Evolutionary conservation across 805 yeast genomes (phyloP).

Genomic region (Nakazawaea ishiwadae): DNA sequence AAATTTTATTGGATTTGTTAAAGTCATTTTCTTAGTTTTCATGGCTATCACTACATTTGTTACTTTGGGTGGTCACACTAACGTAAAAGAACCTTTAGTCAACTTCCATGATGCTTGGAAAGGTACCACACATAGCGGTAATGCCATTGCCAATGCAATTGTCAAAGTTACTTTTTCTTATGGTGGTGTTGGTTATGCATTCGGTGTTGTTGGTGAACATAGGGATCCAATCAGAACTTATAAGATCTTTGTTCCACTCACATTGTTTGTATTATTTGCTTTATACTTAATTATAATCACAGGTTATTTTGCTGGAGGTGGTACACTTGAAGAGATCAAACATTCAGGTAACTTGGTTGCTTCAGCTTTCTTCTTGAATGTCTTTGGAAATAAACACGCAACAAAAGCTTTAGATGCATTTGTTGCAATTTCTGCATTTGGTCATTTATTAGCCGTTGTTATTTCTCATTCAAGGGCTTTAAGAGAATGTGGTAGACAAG

Average conservation of each 20-base stretch:
- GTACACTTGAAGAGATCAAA: slow-evolving; percentile 22
- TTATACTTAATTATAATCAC: slow-evolving; percentile 29
- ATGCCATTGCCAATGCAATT: slow-evolving; percentile 37
- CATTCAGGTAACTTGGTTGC: slow-evolving; percentile 27
- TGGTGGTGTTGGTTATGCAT: slow-evolving; percentile 35
- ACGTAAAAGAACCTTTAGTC: slow-evolving; percentile 29
- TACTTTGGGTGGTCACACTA: slow-evolving; percentile 31
- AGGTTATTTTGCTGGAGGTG: slow-evolving; percentile 28
- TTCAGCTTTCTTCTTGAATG: slow-evolving; percentile 25
- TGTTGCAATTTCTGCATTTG: slow-evolving; percentile 45
- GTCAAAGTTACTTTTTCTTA: slow-evolving; percentile 39
- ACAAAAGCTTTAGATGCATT: slow-evolving; percentile 42
- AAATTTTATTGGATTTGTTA: slow-evolving; percentile 31
- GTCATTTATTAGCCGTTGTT: slow-evolving; percentile 43
- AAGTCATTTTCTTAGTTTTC: slow-evolving; percentile 29
- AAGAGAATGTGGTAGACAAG: slow-evolving; percentile 48
- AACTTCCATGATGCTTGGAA: slow-evolving; percentile 32
- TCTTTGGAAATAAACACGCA: slow-evolving; percentile 30
- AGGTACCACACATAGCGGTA: slow-evolving; percentile 37
- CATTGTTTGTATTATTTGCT: slow-evolving; percentile 27
- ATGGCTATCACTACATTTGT: slow-evolving; percentile 31
- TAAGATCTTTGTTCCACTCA: slow-evolving; percentile 26
- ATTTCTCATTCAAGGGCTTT: slow-evolving; percentile 46
- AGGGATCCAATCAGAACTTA: slow-evolving; percentile 29
- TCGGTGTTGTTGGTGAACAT: slow-evolving; percentile 29